Evolutionary conservation across 2,329 filamentous ascomycete species (phyloP).

Genomic region (Periconia macrospinosa): DNA sequence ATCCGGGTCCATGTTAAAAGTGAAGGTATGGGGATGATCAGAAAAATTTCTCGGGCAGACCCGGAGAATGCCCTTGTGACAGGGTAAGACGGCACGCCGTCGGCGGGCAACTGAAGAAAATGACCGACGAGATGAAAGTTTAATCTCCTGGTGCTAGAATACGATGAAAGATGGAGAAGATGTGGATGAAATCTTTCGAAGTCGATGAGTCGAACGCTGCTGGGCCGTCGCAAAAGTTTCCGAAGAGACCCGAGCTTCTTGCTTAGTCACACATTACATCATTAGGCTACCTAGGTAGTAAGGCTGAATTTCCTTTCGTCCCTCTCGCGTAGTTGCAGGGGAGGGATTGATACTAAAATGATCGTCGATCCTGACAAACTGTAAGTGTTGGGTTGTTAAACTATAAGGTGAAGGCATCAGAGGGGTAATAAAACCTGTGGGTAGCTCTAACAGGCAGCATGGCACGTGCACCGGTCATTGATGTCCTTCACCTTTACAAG

Average conservation of each 20-base stretch:
- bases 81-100: constrained; percentile 13
- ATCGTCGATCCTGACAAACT: neutral
- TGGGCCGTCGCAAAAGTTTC: neutral
- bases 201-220: neutral
- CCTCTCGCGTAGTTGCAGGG: neutral
- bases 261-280: neutral
- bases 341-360: no score
- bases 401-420: no score
- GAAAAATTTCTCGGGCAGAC: constrained; percentile 20
- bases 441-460: no score
- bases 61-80: constrained; percentile 13
- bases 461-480: no score
- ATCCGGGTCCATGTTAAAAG: constrained; percentile 16
- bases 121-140: neutral
- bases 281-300: neutral
- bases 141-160: neutral
- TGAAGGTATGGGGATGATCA: constrained; percentile 1
- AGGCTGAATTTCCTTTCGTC: neutral
- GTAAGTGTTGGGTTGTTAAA: no score
- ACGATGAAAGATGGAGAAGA: neutral
- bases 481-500: no score
- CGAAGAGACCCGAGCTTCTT: neutral
- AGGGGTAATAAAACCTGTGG: no score
- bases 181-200: neutral
- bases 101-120: neutral